Evolutionary conservation across 2,329 filamentous ascomycete genomes (phyloP).

Genomic region (Seiridium cupressi): DNA sequence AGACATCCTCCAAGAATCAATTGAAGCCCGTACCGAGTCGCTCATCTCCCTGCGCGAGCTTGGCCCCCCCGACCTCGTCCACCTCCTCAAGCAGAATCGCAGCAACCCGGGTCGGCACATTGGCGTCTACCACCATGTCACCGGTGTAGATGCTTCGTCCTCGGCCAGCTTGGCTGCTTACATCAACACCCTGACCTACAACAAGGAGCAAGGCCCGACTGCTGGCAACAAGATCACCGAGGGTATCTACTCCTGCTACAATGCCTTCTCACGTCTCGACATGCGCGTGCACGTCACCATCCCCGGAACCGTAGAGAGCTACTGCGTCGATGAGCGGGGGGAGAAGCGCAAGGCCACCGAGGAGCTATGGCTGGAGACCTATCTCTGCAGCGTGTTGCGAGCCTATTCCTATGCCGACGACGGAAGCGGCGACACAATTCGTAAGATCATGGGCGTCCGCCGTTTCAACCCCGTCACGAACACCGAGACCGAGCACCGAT

Average conservation of each 20-base stretch:
- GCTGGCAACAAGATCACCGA: constrained; percentile 82
- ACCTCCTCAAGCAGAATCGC: constrained; percentile 76
- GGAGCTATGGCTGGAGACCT: constrained; percentile 95
- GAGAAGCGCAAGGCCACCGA: constrained; percentile 93
- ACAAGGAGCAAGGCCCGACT: constrained; percentile 73
- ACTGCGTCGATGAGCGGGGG: constrained; percentile 94
- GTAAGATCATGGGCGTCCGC: constrained; percentile 95
- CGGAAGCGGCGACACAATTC: constrained; percentile 88
- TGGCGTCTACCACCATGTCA: constrained; percentile 97
- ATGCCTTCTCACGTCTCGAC: constrained; percentile 95
- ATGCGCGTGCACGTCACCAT: constrained; percentile 99
- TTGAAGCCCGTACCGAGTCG: constrained; percentile 89
- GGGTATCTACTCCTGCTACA: constrained; percentile 97
- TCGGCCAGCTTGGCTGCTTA: constrained; percentile 96
- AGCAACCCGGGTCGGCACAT: constrained; percentile 66
- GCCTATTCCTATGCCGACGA: constrained; percentile 97
- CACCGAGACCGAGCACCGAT: constrained; percentile 97
- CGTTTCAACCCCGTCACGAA: constrained; percentile 97
- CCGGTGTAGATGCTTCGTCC: constrained; percentile 93
- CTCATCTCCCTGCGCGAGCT: constrained; percentile 85
- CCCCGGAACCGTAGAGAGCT: constrained; percentile 92
- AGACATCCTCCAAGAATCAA: constrained; percentile 85
- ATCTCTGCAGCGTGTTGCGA: constrained; percentile 88
- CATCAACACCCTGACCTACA: constrained; percentile 93
- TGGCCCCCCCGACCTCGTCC: constrained; percentile 91